Evolutionary conservation across 768 basidiomycete species (phyloP), one percentile per base, ranked within the genome.

Genomic region (Kondoa subrosea): DNA sequence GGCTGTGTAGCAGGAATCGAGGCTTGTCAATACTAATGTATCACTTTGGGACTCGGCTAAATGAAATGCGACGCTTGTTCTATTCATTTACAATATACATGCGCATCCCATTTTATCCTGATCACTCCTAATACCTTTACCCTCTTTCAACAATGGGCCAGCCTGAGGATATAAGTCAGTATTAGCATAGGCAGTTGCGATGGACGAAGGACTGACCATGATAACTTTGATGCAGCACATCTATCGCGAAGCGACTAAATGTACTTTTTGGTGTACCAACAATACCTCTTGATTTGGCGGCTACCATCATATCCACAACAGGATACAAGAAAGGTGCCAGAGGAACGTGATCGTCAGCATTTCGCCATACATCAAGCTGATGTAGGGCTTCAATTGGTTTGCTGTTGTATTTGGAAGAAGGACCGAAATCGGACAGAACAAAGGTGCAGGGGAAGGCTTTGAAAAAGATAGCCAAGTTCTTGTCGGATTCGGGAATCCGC

Each of bases 191-290:
- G 31, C 59, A n/a, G 8, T 32, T 27, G 25, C n/a, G 65, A 65
- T 17, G 12, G 26, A 57, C 33, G 64, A 64, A 57, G 16, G 68
- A 65, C 68, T 65, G 65, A 26, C 34, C 69, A 63, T 84, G 84
- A 75, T 82, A 81, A 64, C 75, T 79, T 73, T 81, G 79, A 85
- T 86, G 87, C 70, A 89, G 73, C 29, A 87, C 82, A 68, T 87
- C 85, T 67, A 79, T 77, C 25, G 87, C 81, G 70, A 84, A 90
- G 65, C 79, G 77, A 75, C 85, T 86, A 71, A 88, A 89, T 32
- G 88, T 89, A 72, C 87, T 88, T 66, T 82, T 81, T 66, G 83
- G 81, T 15, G 87, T 90, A 1, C 86, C 87, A 0, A 85, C 82
- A 32, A 87, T 81, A 17, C 73, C 77, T 75, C 80, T 76, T 0